Conservation (phyloP, 1,284 basidiomycete species). For the Taiwanofungus camphoratus region DNA sequence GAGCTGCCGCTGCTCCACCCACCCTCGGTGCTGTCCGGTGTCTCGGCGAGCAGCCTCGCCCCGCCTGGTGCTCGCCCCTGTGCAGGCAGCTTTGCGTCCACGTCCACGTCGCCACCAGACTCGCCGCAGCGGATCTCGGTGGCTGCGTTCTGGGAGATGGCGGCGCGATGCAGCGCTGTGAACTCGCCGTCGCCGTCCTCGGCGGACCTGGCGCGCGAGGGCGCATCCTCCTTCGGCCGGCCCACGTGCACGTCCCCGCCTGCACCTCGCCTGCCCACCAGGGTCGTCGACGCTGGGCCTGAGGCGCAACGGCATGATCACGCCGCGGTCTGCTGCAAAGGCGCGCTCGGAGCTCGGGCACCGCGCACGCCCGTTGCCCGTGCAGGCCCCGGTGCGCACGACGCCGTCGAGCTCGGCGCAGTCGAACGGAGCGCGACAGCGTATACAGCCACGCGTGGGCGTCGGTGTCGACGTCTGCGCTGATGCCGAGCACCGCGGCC, state of each 20-base stretch:
- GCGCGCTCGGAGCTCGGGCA: constrained; percentile 29
- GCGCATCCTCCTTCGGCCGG: too few relatives aligned
- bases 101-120: too few relatives aligned
- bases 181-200: constrained; percentile 55
- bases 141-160: constrained; percentile 72
- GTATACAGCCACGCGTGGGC: constrained; percentile 22
- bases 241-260: too few relatives aligned
- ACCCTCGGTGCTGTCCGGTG: constrained; percentile 23
- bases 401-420: constrained; percentile 14
- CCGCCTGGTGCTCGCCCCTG: constrained; percentile 37
- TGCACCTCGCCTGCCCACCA: too few relatives aligned
- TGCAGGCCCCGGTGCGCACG: constrained; percentile 16
- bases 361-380: constrained; percentile 12
- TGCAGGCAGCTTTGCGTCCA: constrained; percentile 51
- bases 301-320: constrained; percentile 29
- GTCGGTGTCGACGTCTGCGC: constrained; percentile 35
- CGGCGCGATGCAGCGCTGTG: constrained; percentile 56
- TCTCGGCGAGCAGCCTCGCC: constrained; percentile 13
- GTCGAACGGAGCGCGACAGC: constrained; percentile 10
- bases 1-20: constrained; percentile 14
- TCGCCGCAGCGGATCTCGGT: constrained; percentile 68
- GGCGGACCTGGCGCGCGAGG: constrained; percentile 40
- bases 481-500: constrained; percentile 33
- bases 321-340: constrained; percentile 20
- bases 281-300: constrained; percentile 32